Conservation (phyloP, 768 basidiomycete species). For the Sistotremastrum niveocremeum region DNA sequence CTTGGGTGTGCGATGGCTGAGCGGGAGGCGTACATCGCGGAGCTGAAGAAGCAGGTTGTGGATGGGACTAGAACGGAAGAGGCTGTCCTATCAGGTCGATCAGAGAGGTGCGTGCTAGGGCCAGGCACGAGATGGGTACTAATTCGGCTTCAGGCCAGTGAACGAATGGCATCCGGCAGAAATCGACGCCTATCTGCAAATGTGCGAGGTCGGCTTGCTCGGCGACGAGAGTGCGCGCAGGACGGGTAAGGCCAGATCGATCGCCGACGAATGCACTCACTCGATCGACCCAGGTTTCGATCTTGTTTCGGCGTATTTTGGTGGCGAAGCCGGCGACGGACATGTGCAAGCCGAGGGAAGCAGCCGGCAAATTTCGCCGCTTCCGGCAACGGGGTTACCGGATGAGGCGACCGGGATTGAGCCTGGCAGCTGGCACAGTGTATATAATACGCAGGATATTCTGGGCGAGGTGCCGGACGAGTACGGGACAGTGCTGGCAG, state of each 20-base stretch:
- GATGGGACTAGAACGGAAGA: neutral
- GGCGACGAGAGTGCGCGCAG: conserved; percentile 17
- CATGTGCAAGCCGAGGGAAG: neutral
- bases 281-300: neutral
- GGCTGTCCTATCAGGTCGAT: conserved; percentile 1
- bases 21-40: conserved; percentile 32
- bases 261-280: too few relatives aligned
- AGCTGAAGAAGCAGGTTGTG: conserved; percentile 25
- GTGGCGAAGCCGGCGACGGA: neutral
- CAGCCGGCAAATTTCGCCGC: neutral
- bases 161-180: conserved; percentile 35
- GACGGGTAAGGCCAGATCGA: neutral
- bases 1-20: conserved; percentile 47
- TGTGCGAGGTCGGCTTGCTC: conserved; percentile 43
- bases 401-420: conserved; percentile 13
- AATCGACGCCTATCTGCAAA: conserved; percentile 52
- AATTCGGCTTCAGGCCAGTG: conserved; percentile 28
- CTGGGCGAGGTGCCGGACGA: conserved; percentile 42
- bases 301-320: neutral
- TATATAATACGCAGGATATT: conserved; percentile 58
- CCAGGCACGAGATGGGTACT: neutral
- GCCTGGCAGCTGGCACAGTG: conserved; percentile 48
- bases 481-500: conserved; percentile 35
- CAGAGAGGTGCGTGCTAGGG: neutral
- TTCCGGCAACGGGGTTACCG: conserved; percentile 3